Conservation (phyloP, 2,329 filamentous ascomycete species). For the Microcyclosporella mali region DNA sequence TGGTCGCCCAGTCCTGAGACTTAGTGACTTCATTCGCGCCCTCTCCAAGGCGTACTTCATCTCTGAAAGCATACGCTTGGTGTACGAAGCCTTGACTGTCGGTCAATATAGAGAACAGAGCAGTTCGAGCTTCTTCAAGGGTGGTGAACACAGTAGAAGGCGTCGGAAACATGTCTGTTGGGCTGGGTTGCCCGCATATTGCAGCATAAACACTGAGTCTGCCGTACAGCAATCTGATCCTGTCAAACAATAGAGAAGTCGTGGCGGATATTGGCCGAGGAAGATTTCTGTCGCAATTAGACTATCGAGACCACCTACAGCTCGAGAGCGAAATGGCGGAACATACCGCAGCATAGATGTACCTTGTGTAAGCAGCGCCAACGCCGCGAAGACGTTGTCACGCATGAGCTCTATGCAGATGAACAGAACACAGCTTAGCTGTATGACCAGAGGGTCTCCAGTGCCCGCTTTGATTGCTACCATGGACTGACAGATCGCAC, state of each 20-base stretch:
- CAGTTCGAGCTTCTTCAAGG: conserved; percentile 1
- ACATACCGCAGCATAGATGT: conserved; percentile 12
- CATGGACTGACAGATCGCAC: conserved; percentile 17
- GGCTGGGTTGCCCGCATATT: conserved; percentile 9
- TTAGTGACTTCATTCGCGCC: no score
- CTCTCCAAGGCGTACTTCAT: no score
- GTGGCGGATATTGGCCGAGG: background rate
- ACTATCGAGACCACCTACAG: background rate
- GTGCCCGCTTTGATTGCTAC: conserved; percentile 7
- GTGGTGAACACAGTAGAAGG: background rate
- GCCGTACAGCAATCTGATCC: conserved; percentile 13
- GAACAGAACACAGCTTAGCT: conserved; percentile 25
- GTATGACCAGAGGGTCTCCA: conserved; percentile 14
- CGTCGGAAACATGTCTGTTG: background rate
- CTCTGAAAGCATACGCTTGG: no score
- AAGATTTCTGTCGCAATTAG: background rate
- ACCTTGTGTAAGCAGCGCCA: conserved; percentile 20
- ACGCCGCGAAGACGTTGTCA: conserved; percentile 18
- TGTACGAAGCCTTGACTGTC: background rate
- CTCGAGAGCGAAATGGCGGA: no score
- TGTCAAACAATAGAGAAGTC: conserved; percentile 4
- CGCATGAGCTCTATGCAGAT: conserved; percentile 25
- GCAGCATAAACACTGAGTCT: conserved; percentile 17
- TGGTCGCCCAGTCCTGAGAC: no score
- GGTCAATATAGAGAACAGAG: background rate